Evolutionary conservation across 1,284 basidiomycete genomes (phyloP).

Genomic region (Pterulicium gracile): DNA sequence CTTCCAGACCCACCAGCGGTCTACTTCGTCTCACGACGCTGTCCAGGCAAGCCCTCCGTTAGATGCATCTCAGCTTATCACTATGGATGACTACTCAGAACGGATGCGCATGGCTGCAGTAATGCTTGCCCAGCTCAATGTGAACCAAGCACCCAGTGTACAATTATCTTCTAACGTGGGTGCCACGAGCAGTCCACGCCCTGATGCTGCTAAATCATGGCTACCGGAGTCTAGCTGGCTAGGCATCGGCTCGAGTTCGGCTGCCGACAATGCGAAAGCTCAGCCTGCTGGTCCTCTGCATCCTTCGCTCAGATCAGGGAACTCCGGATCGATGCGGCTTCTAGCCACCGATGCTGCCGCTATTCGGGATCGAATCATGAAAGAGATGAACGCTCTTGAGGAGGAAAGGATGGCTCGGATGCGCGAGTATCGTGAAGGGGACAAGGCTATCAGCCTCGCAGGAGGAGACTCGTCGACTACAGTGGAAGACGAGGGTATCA

Average conservation of each 20-base stretch:
- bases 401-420: constrained; percentile 95
- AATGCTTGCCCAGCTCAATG: constrained; percentile 96
- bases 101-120: constrained; percentile 97
- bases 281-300: constrained; percentile 17
- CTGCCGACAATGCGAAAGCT: constrained; percentile 16
- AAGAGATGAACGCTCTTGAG: constrained; percentile 95
- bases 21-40: constrained; percentile 9
- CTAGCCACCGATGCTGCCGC: constrained; percentile 76
- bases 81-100: constrained; percentile 94
- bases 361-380: constrained; percentile 95
- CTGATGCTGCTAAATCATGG: constrained; percentile 39
- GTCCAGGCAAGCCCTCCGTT: constrained; percentile 1
- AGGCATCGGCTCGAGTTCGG: constrained; percentile 13
- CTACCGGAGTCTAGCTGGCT: constrained; percentile 59
- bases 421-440: constrained; percentile 56
- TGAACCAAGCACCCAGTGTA: constrained; percentile 36
- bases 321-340: constrained; percentile 37
- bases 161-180: not conserved
- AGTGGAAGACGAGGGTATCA: constrained; percentile 85
- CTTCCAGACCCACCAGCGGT: constrained; percentile 9
- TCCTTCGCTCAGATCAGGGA: constrained; percentile 18
- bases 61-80: constrained; percentile 23
- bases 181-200: constrained; percentile 13
- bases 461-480: constrained; percentile 40
- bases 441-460: constrained; percentile 12